A percentile compares a stretch with the other conserved stretches of the same genome.
phyloP scores from a whole-genome alignment of 495 filamentous ascomycete genomes.

The Platismatia glauca region DNA sequence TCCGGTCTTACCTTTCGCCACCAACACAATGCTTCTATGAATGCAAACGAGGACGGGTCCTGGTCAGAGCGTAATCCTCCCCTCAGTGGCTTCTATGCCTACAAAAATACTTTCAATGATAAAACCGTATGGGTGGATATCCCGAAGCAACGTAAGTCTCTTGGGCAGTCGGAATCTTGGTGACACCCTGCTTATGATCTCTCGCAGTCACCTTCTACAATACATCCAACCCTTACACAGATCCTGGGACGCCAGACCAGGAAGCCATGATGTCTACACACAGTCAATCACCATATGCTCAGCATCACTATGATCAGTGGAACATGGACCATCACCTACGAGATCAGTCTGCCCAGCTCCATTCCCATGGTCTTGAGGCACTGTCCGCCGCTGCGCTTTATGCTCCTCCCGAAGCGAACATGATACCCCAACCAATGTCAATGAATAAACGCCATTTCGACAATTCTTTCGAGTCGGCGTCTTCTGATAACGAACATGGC shows the following conservation, averaged over 20 bases:
- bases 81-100: slow-evolving; percentile 59
- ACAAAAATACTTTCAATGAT: slow-evolving; percentile 58
- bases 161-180: neutral
- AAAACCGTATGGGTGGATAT: slow-evolving; percentile 56
- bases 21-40: slow-evolving; percentile 68
- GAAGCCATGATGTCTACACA: slow-evolving; percentile 29
- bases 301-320: slow-evolving; percentile 29
- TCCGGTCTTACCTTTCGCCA: slow-evolving; percentile 59
- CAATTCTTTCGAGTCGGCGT: neutral
- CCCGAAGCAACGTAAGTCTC: slow-evolving; percentile 43
- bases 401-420: slow-evolving; percentile 17
- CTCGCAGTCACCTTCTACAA: slow-evolving; percentile 54
- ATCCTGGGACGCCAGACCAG: slow-evolving; percentile 35
- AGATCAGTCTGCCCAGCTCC: slow-evolving; percentile 26
- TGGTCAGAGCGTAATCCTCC: slow-evolving; percentile 34
- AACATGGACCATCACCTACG: slow-evolving; percentile 24
- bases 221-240: slow-evolving; percentile 53
- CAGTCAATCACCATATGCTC: slow-evolving; percentile 23
- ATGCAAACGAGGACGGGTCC: slow-evolving; percentile 35
- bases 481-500: neutral
- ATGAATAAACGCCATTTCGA: neutral
- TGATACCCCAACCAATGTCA: slow-evolving; percentile 13
- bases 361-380: slow-evolving; percentile 46
- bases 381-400: slow-evolving; percentile 44
- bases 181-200: slow-evolving; percentile 13